These are phyloP conservation scores for Zarea fungicola DNA, from an alignment of 2,329 filamentous ascomycete genomes.

Conservation along the genomic window DNA sequence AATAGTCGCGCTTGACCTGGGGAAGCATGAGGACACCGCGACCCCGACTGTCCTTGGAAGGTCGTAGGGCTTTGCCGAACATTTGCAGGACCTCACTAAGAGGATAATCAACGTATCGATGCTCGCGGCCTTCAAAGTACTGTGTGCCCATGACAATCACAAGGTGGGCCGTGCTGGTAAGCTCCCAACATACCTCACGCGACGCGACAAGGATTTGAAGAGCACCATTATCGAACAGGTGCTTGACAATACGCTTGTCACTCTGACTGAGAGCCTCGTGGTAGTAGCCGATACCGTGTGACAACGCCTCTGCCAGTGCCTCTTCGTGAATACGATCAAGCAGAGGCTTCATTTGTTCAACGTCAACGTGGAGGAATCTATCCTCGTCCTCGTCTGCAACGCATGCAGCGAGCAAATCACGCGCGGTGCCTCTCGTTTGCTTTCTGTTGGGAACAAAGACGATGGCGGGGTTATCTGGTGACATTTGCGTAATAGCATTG, in stretches of 20 bases:
- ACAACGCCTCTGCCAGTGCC: conserved; percentile 80
- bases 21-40: conserved; percentile 96
- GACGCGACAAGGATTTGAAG: conserved; percentile 75
- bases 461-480: conserved; percentile 81
- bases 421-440: conserved; percentile 80
- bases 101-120: conserved; percentile 94
- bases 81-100: conserved; percentile 94
- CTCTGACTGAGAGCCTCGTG: conserved; percentile 86
- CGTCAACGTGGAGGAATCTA: conserved; percentile 81
- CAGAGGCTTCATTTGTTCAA: conserved; percentile 75
- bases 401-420: conserved; percentile 83
- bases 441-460: conserved; percentile 92
- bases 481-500: conserved; percentile 80
- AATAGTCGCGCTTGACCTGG: conserved; percentile 91
- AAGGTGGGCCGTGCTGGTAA: conserved; percentile 81
- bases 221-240: conserved; percentile 83
- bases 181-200: conserved; percentile 93
- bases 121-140: conserved; percentile 93
- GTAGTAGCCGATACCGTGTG: conserved; percentile 94
- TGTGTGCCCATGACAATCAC: conserved; percentile 98
- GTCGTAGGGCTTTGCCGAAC: conserved; percentile 87
- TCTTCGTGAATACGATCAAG: conserved; percentile 80
- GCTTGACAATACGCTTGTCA: conserved; percentile 90
- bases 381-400: conserved; percentile 88
- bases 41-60: conserved; percentile 71